Evolutionary conservation across 2,329 filamentous ascomycete genomes (phyloP), one percentile per base, ranked within the genome.

Genomic region (Pezicula radicicola): DNA sequence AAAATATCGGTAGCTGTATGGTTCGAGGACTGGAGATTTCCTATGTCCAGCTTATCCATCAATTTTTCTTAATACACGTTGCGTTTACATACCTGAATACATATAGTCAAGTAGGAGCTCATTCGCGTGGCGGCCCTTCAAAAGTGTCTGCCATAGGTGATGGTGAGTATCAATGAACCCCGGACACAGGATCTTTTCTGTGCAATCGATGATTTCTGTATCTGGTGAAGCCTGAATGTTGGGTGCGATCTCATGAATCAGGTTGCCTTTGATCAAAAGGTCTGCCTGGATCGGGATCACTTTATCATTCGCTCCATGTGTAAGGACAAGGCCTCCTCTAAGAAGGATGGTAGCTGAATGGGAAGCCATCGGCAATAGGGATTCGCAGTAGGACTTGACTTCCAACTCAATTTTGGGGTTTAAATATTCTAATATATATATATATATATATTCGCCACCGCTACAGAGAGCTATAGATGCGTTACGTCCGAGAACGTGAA

Each of bases 1-100:
- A 75, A 78, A 3, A 76, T 60, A 51, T 79, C 77, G 3, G 72
- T 63, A 2, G 71, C 60, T 3, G 55, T 60, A 54, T 71, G 74
- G 46, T 70, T 57, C 13, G 60, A 64, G 16, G 63, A 64, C 27
- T 66, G 60, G 28, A 70, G 60, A 47, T 75, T 74, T 25, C 72
- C 72, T 70, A 41, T n/a, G 15, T n/a, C n/a, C n/a, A n/a, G n/a
- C n/a, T n/a, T n/a, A n/a, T n/a, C n/a, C n/a, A n/a, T n/a, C n/a
- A n/a, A n/a, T n/a, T n/a, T n/a, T n/a, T n/a, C n/a, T n/a, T n/a
- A n/a, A n/a, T n/a, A n/a, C n/a, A n/a, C n/a, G n/a, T n/a, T n/a
- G n/a, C n/a, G n/a, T 21, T 27, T 25, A 35, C 53, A 43, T 51
- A 73, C 71, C 71, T 44, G 63, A 56, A 4, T 65, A 55, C 60